Conservation (phyloP, 768 basidiomycete genomes). For the Suillus clintonianus region DNA sequence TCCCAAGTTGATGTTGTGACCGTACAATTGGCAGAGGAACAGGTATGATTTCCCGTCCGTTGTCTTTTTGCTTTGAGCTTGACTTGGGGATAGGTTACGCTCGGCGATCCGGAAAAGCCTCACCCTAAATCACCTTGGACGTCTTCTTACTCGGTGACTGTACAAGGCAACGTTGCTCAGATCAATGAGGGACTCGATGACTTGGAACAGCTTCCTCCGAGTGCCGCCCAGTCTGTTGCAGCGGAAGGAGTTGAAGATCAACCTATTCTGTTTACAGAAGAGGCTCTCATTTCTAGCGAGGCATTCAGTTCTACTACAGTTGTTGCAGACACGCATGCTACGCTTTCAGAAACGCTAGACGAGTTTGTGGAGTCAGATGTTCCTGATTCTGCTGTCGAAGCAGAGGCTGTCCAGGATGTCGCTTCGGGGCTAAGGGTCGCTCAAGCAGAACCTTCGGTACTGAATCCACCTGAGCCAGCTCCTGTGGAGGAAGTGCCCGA, state of each 20-base stretch:
- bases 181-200: constrained; percentile 3
- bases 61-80: neutral
- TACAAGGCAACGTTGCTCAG: constrained; percentile 36
- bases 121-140: constrained; percentile 34
- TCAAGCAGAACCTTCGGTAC: neutral
- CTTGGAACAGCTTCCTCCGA: constrained; percentile 9
- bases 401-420: neutral
- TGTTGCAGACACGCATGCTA: neutral
- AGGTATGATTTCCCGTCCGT: neutral
- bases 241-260: neutral
- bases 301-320: constrained; percentile 33
- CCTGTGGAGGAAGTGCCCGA: neutral
- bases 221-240: neutral
- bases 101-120: neutral
- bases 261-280: neutral
- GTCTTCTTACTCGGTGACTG: constrained; percentile 44
- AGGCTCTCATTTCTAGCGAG: neutral
- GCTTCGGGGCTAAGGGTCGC: neutral
- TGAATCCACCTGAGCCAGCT: neutral
- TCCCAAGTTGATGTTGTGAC: neutral
- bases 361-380: neutral
- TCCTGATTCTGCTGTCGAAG: constrained; percentile 33
- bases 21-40: neutral
- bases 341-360: neutral
- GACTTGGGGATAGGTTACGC: neutral